Base-by-base conservation (phyloP, 805 yeast species). In the Metschnikowia arizonensis region DNA sequence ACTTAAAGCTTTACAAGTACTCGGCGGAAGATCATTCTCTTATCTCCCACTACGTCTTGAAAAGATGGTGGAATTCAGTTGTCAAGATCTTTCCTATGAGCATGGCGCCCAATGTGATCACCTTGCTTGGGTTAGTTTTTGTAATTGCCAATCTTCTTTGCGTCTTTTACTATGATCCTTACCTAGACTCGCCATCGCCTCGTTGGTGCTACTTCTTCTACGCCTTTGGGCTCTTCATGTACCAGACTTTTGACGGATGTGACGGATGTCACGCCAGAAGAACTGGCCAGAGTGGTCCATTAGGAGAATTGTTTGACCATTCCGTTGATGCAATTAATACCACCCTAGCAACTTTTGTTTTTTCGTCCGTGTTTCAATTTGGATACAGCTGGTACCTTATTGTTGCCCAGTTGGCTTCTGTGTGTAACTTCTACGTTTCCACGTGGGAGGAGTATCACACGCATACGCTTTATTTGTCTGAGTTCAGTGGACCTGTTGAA, bases 371-470 rank as follows among this genome's bases (percentile, higher is more conserved):
- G n/a, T 69, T 85, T 42, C 85, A 87, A 29, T 70, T 84, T 55
- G 96, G 96, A 0, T 81, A 78, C 59, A 77, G 85, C 4, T 77
- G 82, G 71, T 53, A 75, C 49, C 62, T 83, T 36, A 59, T 83
- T 46, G 45, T 85, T 36, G 68, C 88, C 3, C 89, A 86, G 55
- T 82, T 85, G 61, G 88, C 86, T 4, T 71, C 86, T 2, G 73
- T 87, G 42, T 78, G 84, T 50, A 90, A 90, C 64, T 91, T 90
- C 63, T 90, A 89, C 61, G 62, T 87, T 40, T 83, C 95, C 31
- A 90, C 97, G 0, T 90, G 97, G 97, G 98, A 90, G 66, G 97
- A 89, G 61, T 90, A 79, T 63, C 91, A 89, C 61, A 90, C 97
- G 0, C 95, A 88, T 56, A 82, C 81, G 38, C 70, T 90, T 41